Evolutionary conservation across 805 yeast species (phyloP).

Genomic region (Saccharomyces eubayanus): DNA sequence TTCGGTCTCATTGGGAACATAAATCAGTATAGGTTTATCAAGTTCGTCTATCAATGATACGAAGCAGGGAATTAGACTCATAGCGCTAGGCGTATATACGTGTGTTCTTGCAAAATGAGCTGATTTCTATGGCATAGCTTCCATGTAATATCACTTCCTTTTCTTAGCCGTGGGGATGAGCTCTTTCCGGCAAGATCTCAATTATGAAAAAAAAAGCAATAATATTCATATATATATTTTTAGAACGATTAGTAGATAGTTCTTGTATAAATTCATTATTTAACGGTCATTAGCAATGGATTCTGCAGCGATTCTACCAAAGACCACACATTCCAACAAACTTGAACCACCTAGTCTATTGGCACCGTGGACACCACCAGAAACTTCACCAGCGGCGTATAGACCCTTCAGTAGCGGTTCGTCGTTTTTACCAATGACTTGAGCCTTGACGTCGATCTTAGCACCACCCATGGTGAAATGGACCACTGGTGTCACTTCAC

Average conservation of each 20-base stretch:
- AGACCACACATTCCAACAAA: constrained; percentile 52
- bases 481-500: constrained; percentile 51
- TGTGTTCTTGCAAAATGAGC: background rate
- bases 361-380: constrained; percentile 63
- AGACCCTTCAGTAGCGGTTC: constrained; percentile 36
- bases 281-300: constrained; percentile 14
- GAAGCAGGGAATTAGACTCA: constrained; percentile 12
- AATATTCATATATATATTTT: background rate
- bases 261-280: background rate
- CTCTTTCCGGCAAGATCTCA: background rate
- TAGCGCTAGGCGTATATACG: background rate
- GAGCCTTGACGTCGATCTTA: constrained; percentile 41
- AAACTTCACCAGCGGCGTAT: constrained; percentile 58
- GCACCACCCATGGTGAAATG: constrained; percentile 68
- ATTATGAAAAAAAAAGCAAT: background rate
- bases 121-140: background rate
- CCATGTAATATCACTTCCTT: no score
- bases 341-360: constrained; percentile 55
- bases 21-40: constrained; percentile 23
- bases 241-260: background rate
- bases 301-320: constrained; percentile 45
- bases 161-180: background rate
- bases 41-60: constrained; percentile 21
- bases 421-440: constrained; percentile 33
- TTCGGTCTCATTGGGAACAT: constrained; percentile 11